phyloP scores from a whole-genome alignment of 1,284 basidiomycete genomes.

The Trametes versicolor region DNA sequence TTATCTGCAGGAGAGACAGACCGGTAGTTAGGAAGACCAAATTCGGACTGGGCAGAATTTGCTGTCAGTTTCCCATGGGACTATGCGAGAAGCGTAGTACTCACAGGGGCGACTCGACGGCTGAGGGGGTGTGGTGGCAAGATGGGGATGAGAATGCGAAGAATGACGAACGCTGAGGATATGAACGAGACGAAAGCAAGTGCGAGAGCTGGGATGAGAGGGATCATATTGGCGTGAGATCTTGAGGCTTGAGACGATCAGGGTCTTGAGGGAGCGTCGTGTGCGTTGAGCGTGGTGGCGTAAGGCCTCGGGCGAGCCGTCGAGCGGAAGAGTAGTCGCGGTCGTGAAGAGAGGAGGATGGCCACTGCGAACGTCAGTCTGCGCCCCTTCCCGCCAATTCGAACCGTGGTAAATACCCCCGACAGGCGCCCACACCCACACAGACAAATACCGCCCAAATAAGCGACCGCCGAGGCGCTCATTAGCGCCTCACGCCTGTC shows the following conservation, averaged over 20 bases:
- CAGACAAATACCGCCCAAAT: conserved; percentile 37
- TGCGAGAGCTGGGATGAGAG: conserved; percentile 68
- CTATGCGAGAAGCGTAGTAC: conserved; percentile 40
- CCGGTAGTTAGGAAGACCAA: conserved; percentile 72
- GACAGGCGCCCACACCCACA: conserved; percentile 43
- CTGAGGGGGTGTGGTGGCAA: conserved; percentile 75
- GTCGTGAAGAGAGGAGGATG: conserved; percentile 40
- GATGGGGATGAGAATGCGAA: conserved; percentile 76
- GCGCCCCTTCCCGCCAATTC: conserved; percentile 30
- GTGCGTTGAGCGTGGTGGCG: conserved; percentile 46
- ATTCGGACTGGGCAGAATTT: conserved; percentile 61
- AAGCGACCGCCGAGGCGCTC: conserved; percentile 10
- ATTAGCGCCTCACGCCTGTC: conserved; percentile 21
- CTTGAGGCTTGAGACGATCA: conserved; percentile 26
- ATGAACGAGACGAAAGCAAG: conserved; percentile 75
- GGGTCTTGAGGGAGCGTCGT: conserved; percentile 44
- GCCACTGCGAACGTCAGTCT: conserved; percentile 15
- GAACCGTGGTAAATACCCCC: conserved; percentile 46
- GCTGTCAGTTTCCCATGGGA: conserved; percentile 33
- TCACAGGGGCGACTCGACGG: conserved; percentile 72
- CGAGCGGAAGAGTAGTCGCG: conserved; percentile 45
- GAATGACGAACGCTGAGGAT: conserved; percentile 75
- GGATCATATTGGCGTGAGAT: conserved; percentile 58
- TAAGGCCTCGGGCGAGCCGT: conserved; percentile 48
- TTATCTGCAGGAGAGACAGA: conserved; percentile 72